Evolutionary conservation across 495 filamentous ascomycete species (phyloP), one percentile per base, ranked within the genome.

Genomic region (Daldinia loculata): DNA sequence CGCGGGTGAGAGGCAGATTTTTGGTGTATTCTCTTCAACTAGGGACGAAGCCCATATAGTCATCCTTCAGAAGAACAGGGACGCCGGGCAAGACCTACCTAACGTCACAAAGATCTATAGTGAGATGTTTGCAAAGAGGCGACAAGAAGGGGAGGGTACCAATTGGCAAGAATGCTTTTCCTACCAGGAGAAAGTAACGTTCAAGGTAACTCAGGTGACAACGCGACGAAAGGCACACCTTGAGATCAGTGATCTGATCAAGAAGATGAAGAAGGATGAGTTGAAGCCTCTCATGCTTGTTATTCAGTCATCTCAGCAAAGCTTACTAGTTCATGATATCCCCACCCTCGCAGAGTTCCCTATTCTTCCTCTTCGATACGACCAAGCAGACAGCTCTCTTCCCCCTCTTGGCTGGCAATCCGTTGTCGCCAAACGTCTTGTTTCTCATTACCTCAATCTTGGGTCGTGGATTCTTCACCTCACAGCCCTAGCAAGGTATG

Each of bases 321-420:
- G 89, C 27, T 84, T 92, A 39, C 81, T 99, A 12, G 85, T 93
- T 17, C 92, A 98, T 63, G 93, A 95, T 61, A 87, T 98, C 56
- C 92, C 96, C 7, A 86, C 91, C 12, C 80, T 99, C 62, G 91
- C 87, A 53, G 94, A 97, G 39, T 93, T 95, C 61, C 96, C 95
- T 3, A 86, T 92, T 17, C 80, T 99, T 32, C 84, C 91, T 1
- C 85, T 99, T 43, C 88, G 89, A 67, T 89, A 91, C 61, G 94
- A 99, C 72, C 83, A 89, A 27, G 87, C 91, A 0, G 96, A 98
- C 70, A 93, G 90, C 81, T 90, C 92, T 60, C 84, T 98, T 12
- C 95, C 95, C 1, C 92, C 94, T 2, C 85, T 99, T 38, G 95
- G 94, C 12, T 99, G 95, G 95, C 95, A 98, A 76, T 85, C 87